Evolutionary conservation across 2,329 filamentous ascomycete species (phyloP), one percentile per base, ranked within the genome.

Genomic region (Chaetomium globosum): DNA sequence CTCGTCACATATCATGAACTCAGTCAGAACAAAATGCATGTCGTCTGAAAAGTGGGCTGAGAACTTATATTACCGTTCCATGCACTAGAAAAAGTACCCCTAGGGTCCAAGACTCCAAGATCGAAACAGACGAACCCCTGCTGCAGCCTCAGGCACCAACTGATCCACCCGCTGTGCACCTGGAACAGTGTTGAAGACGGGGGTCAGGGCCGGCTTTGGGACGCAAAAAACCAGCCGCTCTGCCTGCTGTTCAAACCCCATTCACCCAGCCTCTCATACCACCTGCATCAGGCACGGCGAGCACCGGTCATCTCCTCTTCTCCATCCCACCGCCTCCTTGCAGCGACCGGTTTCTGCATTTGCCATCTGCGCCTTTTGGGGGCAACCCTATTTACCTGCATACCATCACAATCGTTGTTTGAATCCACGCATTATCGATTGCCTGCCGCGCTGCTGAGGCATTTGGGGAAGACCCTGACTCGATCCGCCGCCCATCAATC

Each of bases 231-330:
- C 56, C 67, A 69, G 65, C 64, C 64, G 68, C 65, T 71, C 66
- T 66, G 64, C 66, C 67, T 65, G 62, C 65, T 67, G 26, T 69
- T 64, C 55, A 64, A 69, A 56, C 64, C 67, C 62, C 62, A 69
- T 65, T 61, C 64, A 69, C 70, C 71, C 71, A 72, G 70, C 70
- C 70, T 71, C 70, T 72, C 67, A 63, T 63, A 68, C 67, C 65
- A 68, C 61, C 66, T 69, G 16, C 19, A 46, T 58, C 56, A 48
- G 70, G 70, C 71, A 70, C 71, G 55, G 69, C 65, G 65, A 63
- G 64, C 66, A 68, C 61, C 63, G 59, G 67, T 66, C 63, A 63
- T 57, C 67, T 61, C 61, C 59, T 56, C 54, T 58, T 63, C 59
- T 64, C 49, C 52, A 52, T 63, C 59, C 39, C 39, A 60, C 67